Conservation (phyloP, 2,329 filamentous ascomycete genomes). For the Fusarium sp. region DNA sequence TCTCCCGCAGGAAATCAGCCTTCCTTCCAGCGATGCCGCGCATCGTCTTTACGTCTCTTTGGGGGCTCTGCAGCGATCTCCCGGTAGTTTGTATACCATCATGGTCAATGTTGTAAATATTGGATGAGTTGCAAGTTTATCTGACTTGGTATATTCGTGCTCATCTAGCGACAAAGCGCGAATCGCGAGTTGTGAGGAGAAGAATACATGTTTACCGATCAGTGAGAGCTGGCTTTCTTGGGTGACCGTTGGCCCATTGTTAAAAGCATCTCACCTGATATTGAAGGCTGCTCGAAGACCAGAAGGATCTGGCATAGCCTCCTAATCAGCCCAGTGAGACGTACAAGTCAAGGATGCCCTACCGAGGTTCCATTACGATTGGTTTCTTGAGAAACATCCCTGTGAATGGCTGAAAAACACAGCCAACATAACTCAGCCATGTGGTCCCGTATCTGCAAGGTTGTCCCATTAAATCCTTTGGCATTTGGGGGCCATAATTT, state of each 20-base stretch:
- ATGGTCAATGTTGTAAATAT: background rate
- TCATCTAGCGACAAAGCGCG: background rate
- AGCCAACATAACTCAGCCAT: background rate
- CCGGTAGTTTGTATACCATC: background rate
- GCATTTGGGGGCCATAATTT: background rate
- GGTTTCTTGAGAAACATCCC: accelerated
- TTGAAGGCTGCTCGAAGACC: background rate
- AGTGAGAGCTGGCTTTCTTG: accelerated
- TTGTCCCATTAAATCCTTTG: background rate
- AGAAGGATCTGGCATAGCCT: background rate
- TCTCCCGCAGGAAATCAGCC: background rate
- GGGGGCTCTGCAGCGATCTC: background rate
- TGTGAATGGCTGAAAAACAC: background rate
- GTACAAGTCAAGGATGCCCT: accelerated
- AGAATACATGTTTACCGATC: too few relatives aligned
- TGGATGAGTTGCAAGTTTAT: accelerated
- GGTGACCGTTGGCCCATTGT: accelerated
- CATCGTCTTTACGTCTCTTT: background rate
- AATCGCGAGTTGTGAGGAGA: background rate
- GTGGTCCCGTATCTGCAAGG: background rate
- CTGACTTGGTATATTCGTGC: accelerated
- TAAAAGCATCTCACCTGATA: background rate
- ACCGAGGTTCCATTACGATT: background rate
- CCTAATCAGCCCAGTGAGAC: background rate
- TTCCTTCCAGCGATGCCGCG: background rate